phyloP scores from a whole-genome alignment of 208 protist species.

The Phytomonas sp. region DNA sequence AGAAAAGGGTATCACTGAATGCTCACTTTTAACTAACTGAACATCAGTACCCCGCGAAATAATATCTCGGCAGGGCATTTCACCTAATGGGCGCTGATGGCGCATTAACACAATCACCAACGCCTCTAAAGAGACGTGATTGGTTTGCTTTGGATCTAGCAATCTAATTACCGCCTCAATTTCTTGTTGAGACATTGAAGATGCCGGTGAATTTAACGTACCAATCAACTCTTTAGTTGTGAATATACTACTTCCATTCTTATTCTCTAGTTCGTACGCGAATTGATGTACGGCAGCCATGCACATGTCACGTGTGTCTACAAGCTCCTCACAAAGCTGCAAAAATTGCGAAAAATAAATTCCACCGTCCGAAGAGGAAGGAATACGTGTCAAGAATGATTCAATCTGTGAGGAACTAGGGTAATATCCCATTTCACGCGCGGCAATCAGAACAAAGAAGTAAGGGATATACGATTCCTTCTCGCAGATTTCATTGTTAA shows the following conservation, averaged over 20 bases:
- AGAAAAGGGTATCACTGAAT: not conserved
- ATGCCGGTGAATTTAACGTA: constrained; percentile 4
- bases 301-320: constrained; percentile 8
- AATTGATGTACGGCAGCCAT: constrained; percentile 10
- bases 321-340: constrained; percentile 42
- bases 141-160: constrained; percentile 39
- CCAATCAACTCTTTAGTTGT: not conserved
- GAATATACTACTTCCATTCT: not conserved
- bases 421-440: constrained; percentile 53
- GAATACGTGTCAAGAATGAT: constrained; percentile 18
- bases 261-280: not conserved
- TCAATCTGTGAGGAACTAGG: constrained; percentile 21
- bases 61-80: constrained; percentile 5
- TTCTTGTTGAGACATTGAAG: constrained; percentile 25
- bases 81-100: constrained; percentile 6
- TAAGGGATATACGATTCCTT: constrained; percentile 39
- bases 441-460: constrained; percentile 20
- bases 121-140: constrained; percentile 13
- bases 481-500: not conserved
- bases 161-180: constrained; percentile 48
- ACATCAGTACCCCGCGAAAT: not conserved
- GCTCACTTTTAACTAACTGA: not conserved
- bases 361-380: constrained; percentile 14
- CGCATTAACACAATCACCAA: constrained; percentile 7
- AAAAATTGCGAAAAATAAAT: constrained; percentile 42